Evolutionary conservation across 2,329 filamentous ascomycete species (phyloP), one percentile per base, ranked within the genome.

Genomic region (Helicocarpus griseus): DNA sequence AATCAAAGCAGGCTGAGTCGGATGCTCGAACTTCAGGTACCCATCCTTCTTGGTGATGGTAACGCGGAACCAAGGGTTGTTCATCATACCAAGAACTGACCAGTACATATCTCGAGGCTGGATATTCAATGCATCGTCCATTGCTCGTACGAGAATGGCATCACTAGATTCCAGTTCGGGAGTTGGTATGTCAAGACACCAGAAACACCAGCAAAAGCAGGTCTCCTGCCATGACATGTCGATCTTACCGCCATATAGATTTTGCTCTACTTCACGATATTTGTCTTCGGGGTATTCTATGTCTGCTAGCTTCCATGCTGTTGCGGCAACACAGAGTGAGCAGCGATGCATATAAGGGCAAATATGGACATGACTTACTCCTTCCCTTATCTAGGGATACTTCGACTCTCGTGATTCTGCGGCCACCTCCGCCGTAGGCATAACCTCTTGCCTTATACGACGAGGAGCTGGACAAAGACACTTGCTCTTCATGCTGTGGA

Each of bases 41-140:
- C 79, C 74, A 0, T 74, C 76, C 54, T 90, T 83, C 51, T 82
- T 83, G 49, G 81, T 79, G 50, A 96, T 86, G 1, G 83, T 80
- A 1, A 96, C 79, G 4, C 90, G 78, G 66, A 86, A 96, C 90
- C 90, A 96, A 0, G 88, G 87, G 60, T 95, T 95, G 69, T 95
- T 95, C 90, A 96, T 95, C 90, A 96, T 96, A 0, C 90, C 89
- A 36, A 95, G 72, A 2, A 95, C 89, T 54, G 82, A 89, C 90
- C 90, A 96, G 70, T 95, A 95, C 87, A 95, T 93, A 61, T 96
- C 90, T 55, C 87, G 78, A 4, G 90, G 90, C 65, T 95, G 89
- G 0, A 87, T 74, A 67, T 86, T 87, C 80, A 95, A 85, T 50
- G 84, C 80, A 57, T 95, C 90, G 59, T 96, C 90, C 89, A 95